These are phyloP conservation scores for Ophiostoma tasmaniense DNA, from an alignment of 2,329 filamentous ascomycete species.

Conservation along the genomic window DNA sequence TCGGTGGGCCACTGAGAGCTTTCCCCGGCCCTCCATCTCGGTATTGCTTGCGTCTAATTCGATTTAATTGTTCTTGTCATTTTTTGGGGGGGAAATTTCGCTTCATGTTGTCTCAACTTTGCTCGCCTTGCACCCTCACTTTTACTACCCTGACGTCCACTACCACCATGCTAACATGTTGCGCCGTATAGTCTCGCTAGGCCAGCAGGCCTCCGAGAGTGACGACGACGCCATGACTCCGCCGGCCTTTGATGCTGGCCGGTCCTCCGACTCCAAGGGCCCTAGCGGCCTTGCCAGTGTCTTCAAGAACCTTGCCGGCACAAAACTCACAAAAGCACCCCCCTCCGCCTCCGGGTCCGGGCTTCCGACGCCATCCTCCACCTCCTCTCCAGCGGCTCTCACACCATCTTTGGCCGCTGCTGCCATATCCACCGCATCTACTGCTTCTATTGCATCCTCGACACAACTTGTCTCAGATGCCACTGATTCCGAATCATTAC, in stretches of 20 bases:
- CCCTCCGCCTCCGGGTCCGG: neutral
- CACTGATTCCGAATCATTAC: constrained; percentile 29
- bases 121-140: neutral
- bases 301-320: constrained; percentile 52
- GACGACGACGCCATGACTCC: constrained; percentile 52
- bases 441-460: constrained; percentile 28
- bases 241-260: constrained; percentile 47
- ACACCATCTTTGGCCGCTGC: constrained; percentile 24
- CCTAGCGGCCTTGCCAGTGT: constrained; percentile 53
- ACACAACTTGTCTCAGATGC: constrained; percentile 32
- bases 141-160: neutral
- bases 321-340: constrained; percentile 43
- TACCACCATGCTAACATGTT: constrained; percentile 32
- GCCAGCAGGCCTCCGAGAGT: constrained; percentile 35
- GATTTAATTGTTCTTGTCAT: neutral
- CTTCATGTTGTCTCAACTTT: neutral
- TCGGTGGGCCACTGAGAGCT: constrained; percentile 7
- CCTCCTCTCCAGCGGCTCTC: constrained; percentile 8
- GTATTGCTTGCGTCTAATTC: neutral
- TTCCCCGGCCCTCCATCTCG: constrained; percentile 12
- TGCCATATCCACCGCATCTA: constrained; percentile 28
- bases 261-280: constrained; percentile 47
- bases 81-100: no score
- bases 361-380: neutral
- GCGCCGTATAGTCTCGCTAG: constrained; percentile 36